Percentiles rank a stretch among this genome's conserved stretches.
These are phyloP conservation scores for Corymbia calophylla DNA, from an alignment of 441 rosid genomes.

Conservation along the genomic window DNA sequence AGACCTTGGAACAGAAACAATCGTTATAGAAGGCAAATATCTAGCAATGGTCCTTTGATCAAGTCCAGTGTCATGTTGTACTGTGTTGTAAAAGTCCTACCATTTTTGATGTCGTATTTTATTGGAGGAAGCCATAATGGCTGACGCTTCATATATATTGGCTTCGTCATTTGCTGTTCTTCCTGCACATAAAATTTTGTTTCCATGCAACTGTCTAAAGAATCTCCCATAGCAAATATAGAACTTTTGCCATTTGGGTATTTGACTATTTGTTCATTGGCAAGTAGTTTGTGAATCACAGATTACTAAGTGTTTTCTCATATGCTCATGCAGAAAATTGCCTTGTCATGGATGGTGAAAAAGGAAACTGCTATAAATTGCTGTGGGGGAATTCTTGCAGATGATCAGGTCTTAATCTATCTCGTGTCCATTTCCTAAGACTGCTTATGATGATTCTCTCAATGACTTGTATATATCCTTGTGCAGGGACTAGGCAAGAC, in stretches of 20 bases:
- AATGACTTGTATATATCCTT: neutral
- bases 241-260: neutral
- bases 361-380: conserved; percentile 75
- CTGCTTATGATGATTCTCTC: neutral
- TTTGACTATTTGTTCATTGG: neutral
- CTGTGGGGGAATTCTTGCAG: conserved; percentile 97
- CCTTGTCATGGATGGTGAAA: conserved; percentile 94
- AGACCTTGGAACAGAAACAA: neutral
- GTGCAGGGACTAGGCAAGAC: conserved; percentile 97
- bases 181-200: neutral
- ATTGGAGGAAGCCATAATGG: neutral
- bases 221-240: neutral
- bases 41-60: neutral
- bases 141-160: neutral
- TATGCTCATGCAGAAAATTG: conserved; percentile 63
- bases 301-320: neutral
- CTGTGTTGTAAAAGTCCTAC: neutral
- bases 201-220: neutral
- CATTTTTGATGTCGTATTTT: neutral
- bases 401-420: conserved; percentile 69
- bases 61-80: neutral
- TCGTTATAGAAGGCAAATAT: neutral
- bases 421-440: conserved; percentile 13
- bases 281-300: neutral
- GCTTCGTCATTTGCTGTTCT: neutral